Evolutionary conservation across 2,329 filamentous ascomycete genomes (phyloP), one percentile per base, ranked within the genome.

Genomic region (Aspergillus sp.): DNA sequence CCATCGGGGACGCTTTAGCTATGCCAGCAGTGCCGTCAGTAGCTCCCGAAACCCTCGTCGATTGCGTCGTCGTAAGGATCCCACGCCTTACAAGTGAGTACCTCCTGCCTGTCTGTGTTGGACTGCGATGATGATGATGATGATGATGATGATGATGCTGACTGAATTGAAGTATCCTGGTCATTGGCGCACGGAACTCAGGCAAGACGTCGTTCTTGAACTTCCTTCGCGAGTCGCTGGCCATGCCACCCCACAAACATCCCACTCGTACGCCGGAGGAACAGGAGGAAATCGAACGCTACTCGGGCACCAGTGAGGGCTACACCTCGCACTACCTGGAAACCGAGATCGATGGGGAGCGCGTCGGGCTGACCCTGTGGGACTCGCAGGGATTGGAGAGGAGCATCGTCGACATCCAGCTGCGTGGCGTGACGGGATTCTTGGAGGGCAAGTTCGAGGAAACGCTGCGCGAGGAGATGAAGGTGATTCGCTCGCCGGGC

Each of bases 381-480:
- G 93, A 98, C 65, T 97, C 93, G 0, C 85, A 93, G 60, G 93
- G 93, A 1, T 72, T 98, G 46, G 91, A 98, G 70, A 94, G 91
- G 77, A 93, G 88, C 59, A 81, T 97, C 33, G 89, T 96, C 44
- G 93, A 97, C 66, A 79, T 97, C 54, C 93, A 98, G 69, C 75
- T 98, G 55, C 82, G 90, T 51, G 88, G 94, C 64, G 90, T 97
- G 75, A 84, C 86, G 32, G 79, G 85, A 6, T 98, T 98, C 71
- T 75, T 98, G 49, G 93, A 98, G 74, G 91, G 86, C 74, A 97
- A 97, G 68, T 98, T 98, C 58, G 91, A 98, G 66, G 93, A 98
- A 62, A 97, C 93, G 0, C 94, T 98, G 65, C 82, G 82, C 42
- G 93, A 98, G 70, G 93, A 98, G 73, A 94, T 94, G 79, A 97